Conservation (phyloP, 148 eudicot genomes). For the Salicornia ramosissima region DNA sequence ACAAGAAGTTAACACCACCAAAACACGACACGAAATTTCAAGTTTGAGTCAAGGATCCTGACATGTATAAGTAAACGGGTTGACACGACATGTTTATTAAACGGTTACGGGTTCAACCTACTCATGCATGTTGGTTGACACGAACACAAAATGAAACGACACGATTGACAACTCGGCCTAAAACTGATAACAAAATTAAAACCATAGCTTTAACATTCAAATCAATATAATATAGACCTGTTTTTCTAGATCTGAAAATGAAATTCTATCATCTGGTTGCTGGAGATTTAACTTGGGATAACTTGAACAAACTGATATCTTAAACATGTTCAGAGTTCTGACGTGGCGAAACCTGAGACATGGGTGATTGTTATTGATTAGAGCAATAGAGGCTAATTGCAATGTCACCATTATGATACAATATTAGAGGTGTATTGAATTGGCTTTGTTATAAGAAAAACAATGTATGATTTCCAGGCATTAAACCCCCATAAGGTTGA, state of each 20-base stretch:
- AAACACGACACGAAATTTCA: too few species aligned
- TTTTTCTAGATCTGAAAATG: slow-evolving; percentile 38
- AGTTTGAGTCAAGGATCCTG: too few species aligned
- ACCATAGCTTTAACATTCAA: background rate
- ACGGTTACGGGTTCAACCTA: too few species aligned
- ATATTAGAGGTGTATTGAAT: too few species aligned
- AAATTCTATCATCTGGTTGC: slow-evolving; percentile 27
- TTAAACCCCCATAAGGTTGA: too few species aligned
- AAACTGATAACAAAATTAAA: background rate
- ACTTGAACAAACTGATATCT: slow-evolving; percentile 17
- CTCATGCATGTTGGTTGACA: too few species aligned
- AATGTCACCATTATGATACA: slow-evolving; percentile 31
- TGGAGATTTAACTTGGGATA: slow-evolving; percentile 25
- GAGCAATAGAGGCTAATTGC: slow-evolving; percentile 25
- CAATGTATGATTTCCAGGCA: background rate
- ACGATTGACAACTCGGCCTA: too few species aligned
- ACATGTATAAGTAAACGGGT: too few species aligned
- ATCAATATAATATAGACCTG: slow-evolving; percentile 37
- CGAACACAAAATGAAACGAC: too few species aligned
- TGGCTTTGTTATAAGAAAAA: background rate
- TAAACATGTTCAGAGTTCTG: slow-evolving; percentile 14
- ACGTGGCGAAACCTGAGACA: slow-evolving; percentile 4
- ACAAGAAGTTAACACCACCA: too few species aligned
- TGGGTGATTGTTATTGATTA: slow-evolving; percentile 21
- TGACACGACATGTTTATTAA: too few species aligned